A percentile compares a stretch with the other conserved stretches of the same genome.
Conservation (phyloP, 371 early-diverging fungal species). For the Gilbertella persicaria region DNA sequence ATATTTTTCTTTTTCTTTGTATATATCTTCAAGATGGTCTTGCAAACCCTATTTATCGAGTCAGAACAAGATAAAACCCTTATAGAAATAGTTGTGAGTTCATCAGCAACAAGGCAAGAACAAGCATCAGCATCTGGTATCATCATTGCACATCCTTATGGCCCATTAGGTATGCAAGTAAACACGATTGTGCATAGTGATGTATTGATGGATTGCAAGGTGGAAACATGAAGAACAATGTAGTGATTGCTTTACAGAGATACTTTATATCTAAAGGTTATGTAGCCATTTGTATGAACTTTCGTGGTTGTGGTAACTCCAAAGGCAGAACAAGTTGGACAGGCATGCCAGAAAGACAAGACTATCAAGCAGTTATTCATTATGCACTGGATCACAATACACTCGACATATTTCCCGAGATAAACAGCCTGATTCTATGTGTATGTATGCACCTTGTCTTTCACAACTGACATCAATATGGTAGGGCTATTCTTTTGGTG, state of each 20-base stretch:
- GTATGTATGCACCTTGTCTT: too few relatives aligned
- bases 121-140: conserved; percentile 25
- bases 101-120: neutral
- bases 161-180: conserved; percentile 40
- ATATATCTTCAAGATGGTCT: too few relatives aligned
- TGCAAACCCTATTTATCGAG: conserved; percentile 33
- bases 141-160: conserved; percentile 51
- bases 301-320: conserved; percentile 59
- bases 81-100: conserved; percentile 20
- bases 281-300: conserved; percentile 47
- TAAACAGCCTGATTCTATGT: conserved; percentile 10
- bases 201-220: too few relatives aligned
- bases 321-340: conserved; percentile 61
- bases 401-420: neutral
- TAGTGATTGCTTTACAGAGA: conserved; percentile 36
- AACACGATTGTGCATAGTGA: neutral
- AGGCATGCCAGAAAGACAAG: conserved; percentile 56
- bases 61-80: conserved; percentile 23
- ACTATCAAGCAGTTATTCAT: conserved; percentile 52
- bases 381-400: conserved; percentile 18
- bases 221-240: conserved; percentile 47
- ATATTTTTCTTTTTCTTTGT: too few relatives aligned
- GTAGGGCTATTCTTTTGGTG: conserved; percentile 52
- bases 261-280: conserved; percentile 31
- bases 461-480: too few relatives aligned